Evolutionary conservation across 1,139 yeast species (phyloP).

Genomic region (Candida sanyaensis): DNA sequence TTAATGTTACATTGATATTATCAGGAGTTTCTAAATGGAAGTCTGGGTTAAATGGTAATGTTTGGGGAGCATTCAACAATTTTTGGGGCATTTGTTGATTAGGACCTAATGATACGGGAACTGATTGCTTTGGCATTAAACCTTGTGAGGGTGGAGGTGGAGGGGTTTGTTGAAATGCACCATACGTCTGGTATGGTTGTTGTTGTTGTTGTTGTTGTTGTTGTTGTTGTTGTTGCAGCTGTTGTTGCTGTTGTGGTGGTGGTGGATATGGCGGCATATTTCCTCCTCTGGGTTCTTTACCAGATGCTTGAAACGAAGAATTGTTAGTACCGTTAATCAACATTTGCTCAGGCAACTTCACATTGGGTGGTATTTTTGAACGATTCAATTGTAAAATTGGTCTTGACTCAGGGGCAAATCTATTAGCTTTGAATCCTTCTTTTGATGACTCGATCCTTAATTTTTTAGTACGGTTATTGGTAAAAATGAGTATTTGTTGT

Average conservation of each 20-base stretch:
- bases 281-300: not conserved
- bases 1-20: slow-evolving; percentile 54
- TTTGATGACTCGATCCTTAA: slow-evolving; percentile 61
- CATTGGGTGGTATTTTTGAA: slow-evolving; percentile 52
- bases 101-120: slow-evolving; percentile 3
- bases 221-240: slow-evolving; percentile 11
- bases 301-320: slow-evolving; percentile 8
- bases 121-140: not conserved
- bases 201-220: slow-evolving; percentile 10
- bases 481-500: slow-evolving; percentile 42
- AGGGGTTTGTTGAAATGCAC: not conserved
- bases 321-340: slow-evolving; percentile 8
- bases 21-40: slow-evolving; percentile 51
- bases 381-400: slow-evolving; percentile 45
- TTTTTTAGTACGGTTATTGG: slow-evolving; percentile 36
- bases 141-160: not conserved
- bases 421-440: slow-evolving; percentile 51
- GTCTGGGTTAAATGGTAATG: slow-evolving; percentile 48
- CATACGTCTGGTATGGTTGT: not conserved
- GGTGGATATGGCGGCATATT: not conserved
- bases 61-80: slow-evolving; percentile 50
- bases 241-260: slow-evolving; percentile 1
- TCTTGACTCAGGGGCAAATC: slow-evolving; percentile 33
- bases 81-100: slow-evolving; percentile 39
- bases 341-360: slow-evolving; percentile 57